phyloP scores from a whole-genome alignment of 225 moss, liverwort and hornwort species.

The Bryoerythrophyllum caledonicum region DNA sequence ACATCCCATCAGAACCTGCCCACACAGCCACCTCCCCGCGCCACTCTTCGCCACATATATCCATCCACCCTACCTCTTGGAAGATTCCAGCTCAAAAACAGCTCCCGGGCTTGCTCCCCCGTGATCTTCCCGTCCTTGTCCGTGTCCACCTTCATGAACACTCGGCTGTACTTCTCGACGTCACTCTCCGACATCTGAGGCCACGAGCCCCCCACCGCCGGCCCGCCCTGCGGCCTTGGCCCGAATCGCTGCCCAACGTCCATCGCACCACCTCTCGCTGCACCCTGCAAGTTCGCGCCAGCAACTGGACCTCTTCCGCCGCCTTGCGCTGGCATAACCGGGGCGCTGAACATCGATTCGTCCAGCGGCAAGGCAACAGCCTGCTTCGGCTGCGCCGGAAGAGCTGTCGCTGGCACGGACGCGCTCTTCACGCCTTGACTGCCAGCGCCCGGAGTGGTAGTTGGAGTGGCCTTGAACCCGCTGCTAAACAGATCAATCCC shows the following conservation, averaged over 20 bases:
- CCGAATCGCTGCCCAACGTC: slow-evolving; percentile 39
- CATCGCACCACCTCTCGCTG: slow-evolving; percentile 15
- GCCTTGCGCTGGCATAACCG: slow-evolving; percentile 31
- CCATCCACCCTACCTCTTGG: slow-evolving; percentile 69
- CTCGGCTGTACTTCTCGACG: slow-evolving; percentile 67
- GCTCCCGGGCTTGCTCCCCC: slow-evolving; percentile 90
- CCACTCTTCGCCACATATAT: neutral
- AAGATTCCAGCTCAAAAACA: slow-evolving; percentile 97
- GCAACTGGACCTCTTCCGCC: slow-evolving; percentile 33
- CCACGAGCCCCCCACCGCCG: slow-evolving; percentile 59
- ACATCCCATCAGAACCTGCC: slow-evolving; percentile 17
- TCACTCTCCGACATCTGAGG: slow-evolving; percentile 86
- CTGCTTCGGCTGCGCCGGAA: slow-evolving; percentile 26
- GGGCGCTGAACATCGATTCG: slow-evolving; percentile 64
- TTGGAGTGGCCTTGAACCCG: slow-evolving; percentile 55
- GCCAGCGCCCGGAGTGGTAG: slow-evolving; percentile 46
- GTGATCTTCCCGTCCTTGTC: slow-evolving; percentile 96
- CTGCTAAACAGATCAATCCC: slow-evolving; percentile 61
- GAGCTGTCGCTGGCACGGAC: slow-evolving; percentile 9
- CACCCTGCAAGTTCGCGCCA: slow-evolving; percentile 30
- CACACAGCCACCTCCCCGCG: neutral
- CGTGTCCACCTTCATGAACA: slow-evolving; percentile 90
- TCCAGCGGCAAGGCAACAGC: slow-evolving; percentile 49
- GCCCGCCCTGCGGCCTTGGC: slow-evolving; percentile 39
- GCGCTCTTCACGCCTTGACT: slow-evolving; percentile 36